Percentiles rank a stretch among this genome's conserved stretches.
Conservation (phyloP, 2,329 filamentous ascomycete species). For the Cercospora sp. region DNA sequence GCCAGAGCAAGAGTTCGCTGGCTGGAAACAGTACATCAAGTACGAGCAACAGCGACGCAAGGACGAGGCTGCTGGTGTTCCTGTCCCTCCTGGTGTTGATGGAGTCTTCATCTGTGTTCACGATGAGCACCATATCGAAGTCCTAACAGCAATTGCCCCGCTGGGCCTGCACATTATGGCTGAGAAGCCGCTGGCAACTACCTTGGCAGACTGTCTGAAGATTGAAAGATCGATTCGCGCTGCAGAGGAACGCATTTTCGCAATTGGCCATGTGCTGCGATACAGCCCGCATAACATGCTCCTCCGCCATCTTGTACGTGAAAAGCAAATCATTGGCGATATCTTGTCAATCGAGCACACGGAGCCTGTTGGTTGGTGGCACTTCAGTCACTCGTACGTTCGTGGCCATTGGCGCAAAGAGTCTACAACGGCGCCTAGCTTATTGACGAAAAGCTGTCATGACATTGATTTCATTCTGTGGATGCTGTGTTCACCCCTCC, state of each 20-base stretch:
- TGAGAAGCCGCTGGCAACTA: constrained; percentile 89
- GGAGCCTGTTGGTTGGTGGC: constrained; percentile 95
- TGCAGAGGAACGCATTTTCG: constrained; percentile 61
- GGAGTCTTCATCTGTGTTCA: constrained; percentile 72
- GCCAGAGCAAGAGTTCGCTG: constrained; percentile 67
- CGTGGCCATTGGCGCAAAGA: constrained; percentile 91
- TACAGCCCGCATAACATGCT: constrained; percentile 92
- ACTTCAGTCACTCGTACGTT: constrained; percentile 88
- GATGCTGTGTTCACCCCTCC: constrained; percentile 74
- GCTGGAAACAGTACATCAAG: constrained; percentile 73
- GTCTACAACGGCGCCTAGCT: constrained; percentile 71
- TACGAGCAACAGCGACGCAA: constrained; percentile 67
- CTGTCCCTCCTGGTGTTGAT: constrained; percentile 47
- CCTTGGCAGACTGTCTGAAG: constrained; percentile 71
- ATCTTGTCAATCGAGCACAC: constrained; percentile 85
- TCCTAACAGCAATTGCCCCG: constrained; percentile 70
- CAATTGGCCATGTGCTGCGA: constrained; percentile 88
- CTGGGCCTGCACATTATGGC: constrained; percentile 80
- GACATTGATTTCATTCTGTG: constrained; percentile 92
- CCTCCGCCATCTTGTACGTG: constrained; percentile 73
- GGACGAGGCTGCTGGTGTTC: constrained; percentile 50
- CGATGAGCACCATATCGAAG: constrained; percentile 84
- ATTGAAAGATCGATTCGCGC: constrained; percentile 51
- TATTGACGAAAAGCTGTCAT: constrained; percentile 94
- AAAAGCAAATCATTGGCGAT: constrained; percentile 77